Conservation (phyloP, 345 rosid genomes). For the Boechera retrofracta region DNA sequence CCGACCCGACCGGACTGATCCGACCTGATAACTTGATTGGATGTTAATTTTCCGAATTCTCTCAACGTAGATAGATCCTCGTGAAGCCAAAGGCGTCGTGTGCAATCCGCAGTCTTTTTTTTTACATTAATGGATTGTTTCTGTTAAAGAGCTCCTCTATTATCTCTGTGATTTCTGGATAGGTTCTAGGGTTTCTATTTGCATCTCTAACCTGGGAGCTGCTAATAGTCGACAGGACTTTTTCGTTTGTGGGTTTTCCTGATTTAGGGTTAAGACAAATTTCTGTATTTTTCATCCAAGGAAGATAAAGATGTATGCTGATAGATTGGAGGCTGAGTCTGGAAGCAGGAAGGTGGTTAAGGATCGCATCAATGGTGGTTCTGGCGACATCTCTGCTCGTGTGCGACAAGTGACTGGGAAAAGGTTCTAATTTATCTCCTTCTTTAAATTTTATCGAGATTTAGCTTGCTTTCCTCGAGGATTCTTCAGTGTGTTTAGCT, state of each 20-base stretch:
- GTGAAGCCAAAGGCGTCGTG: conserved; percentile 30
- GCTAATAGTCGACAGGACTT: background rate
- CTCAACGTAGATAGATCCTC: conserved; percentile 25
- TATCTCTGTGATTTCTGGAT: conserved; percentile 26
- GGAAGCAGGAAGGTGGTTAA: conserved; percentile 60
- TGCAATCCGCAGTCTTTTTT: background rate
- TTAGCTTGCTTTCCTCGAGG: conserved; percentile 14
- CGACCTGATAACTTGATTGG: conserved; percentile 12
- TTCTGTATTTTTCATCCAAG: conserved; percentile 11
- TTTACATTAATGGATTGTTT: conserved; percentile 24
- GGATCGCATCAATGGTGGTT: conserved; percentile 80
- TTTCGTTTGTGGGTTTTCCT: conserved; percentile 13
- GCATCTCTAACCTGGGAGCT: conserved; percentile 20
- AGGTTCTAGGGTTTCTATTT: conserved; percentile 36
- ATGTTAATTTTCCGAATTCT: background rate
- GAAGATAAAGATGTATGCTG: conserved; percentile 76
- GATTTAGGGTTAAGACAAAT: conserved; percentile 44
- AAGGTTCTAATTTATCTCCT: conserved; percentile 54
- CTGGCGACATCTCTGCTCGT: conserved; percentile 56
- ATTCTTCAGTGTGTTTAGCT: conserved; percentile 27
- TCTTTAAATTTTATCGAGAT: background rate
- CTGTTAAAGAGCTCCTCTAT: conserved; percentile 1
- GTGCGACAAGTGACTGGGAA: conserved; percentile 74
- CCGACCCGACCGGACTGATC: conserved; percentile 21
- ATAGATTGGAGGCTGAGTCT: conserved; percentile 82